Base-by-base conservation (phyloP, 225 moss, liverwort and hornwort genomes). In the Rhytidiadelphus loreus region DNA sequence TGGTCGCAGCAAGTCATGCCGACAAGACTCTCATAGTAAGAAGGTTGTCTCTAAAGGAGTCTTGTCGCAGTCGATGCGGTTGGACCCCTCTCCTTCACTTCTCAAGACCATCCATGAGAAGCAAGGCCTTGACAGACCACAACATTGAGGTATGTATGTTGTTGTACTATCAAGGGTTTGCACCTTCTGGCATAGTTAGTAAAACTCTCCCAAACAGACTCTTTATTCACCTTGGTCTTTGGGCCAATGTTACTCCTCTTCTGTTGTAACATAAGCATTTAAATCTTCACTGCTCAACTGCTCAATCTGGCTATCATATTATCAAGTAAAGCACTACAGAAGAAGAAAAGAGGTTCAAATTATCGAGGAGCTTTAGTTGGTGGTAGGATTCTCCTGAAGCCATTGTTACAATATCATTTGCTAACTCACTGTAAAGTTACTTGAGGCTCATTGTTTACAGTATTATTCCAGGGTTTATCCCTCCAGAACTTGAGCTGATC, bases 61-160 rank as follows among this genome's bases (percentile, higher is more conserved):
- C 57, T 76, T 88, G 75, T 88, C 88, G 12, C 87, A 86, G 60
- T 93, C 93, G 8, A 41, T 92, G 63, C 88, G 93, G 56, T 85
- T 90, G 6, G 90, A 90, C 48, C 56, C 88, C 61, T 79, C 89
- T 26, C 71, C 87, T 18, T 81, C 79, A 11, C 75, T 91, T 48
- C 91, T 93, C 44, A 91, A 90, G 41, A 92, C 91, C 88, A 93
- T 90, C 13, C 91, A 90, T 43, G 91, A 91, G 89, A 89, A 80
- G 75, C 91, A 85, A 57, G 85, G 89, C 43, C 85, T 30, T 23
- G 87, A 90, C 81, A 80, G 87, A 90, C 83, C 68, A 15, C 88
- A 85, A 59, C 88, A 86, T 68, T 82, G 81, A 78, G 86, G 66
- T 89, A 81, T 73, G 83, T 89, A 52, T 85, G 81, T 80, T 59